Conservation (phyloP, 2,329 filamentous ascomycete species). For the Neopestalotiopsis rosae region DNA sequence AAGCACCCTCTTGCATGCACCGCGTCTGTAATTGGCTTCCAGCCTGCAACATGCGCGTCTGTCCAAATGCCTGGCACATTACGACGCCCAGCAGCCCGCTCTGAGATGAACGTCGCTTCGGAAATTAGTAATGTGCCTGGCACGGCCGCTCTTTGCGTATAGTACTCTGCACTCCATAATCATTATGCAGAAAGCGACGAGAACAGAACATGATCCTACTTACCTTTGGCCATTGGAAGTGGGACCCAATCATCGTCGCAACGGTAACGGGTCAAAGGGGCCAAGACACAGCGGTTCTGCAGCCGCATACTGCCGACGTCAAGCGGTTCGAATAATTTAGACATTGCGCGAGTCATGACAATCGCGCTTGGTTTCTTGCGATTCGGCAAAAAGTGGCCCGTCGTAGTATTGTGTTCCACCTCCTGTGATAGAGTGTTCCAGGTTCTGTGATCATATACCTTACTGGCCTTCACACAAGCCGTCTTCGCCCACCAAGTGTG, state of each 20-base stretch:
- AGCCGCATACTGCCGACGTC: slow-evolving; percentile 46
- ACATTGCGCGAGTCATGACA: slow-evolving; percentile 18
- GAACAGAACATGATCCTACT: background rate
- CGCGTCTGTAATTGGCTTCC: slow-evolving; percentile 60
- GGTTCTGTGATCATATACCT: no score
- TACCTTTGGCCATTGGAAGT: slow-evolving; percentile 40
- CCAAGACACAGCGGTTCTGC: slow-evolving; percentile 52
- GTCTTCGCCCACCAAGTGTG: no score
- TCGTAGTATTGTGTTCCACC: no score
- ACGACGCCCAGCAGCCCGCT: slow-evolving; percentile 49
- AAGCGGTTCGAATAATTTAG: slow-evolving; percentile 45
- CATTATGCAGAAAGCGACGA: background rate
- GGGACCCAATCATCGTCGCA: slow-evolving; percentile 52
- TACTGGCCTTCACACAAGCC: no score
- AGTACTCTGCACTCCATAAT: no score
- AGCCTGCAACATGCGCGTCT: slow-evolving; percentile 55
- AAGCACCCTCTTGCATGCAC: slow-evolving; percentile 63
- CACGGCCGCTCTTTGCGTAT: slow-evolving; percentile 36
- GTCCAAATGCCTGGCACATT: slow-evolving; percentile 60
- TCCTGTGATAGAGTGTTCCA: no score
- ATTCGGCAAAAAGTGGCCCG: no score
- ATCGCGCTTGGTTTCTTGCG: no score
- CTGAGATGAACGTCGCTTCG: slow-evolving; percentile 59
- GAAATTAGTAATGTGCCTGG: slow-evolving; percentile 57
- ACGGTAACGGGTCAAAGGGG: slow-evolving; percentile 52